Evolutionary conservation across 495 filamentous ascomycete species (phyloP), one percentile per base, ranked within the genome.

Genomic region (Penicillium subrubescens): DNA sequence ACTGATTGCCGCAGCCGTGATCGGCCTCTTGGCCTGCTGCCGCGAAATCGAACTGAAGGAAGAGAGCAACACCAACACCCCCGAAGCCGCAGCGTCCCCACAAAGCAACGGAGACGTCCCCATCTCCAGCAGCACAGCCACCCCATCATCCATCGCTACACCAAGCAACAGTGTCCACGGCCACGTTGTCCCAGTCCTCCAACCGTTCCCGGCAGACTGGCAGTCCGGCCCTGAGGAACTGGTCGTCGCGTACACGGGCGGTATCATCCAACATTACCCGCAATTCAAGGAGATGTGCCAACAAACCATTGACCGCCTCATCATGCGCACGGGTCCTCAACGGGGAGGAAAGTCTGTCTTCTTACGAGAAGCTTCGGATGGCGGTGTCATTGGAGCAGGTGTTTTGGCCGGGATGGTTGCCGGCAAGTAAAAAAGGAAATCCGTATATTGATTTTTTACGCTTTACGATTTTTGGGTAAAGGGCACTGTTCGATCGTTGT

Each of bases 261-360:
- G 90, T 21, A 91, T 90, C 63, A 93, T 93, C 55, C 86, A 88
- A 34, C 84, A 90, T 67, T 93, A 92, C 66, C 90, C 90, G 19
- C 78, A 88, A 62, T 93, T 91, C 71, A 82, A 91, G 52, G 78
- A 83, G 34, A 87, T 88, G 67, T 90, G 89, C 62, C 89, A 92
- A 71, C 69, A 73, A 57, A 88, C 86, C 68, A 81, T 93, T 37
- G 87, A 92, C 69, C 79, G 82, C 8, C 82, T 93, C 3, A 80
- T 91, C 53, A 79, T 81, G 65, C 75, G 80, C 29, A 86, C 87
- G 51, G 86, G 85, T 41, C 80, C 80, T 1, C 75, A 81, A 19
- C 76, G 84, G 41, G 75, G 78, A 23, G 84, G 83, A 5, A 85
- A 89, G 59, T 83, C 82, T 33, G 85, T 93, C 6, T 83, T 88